phyloP scores from a whole-genome alignment of 2,329 filamentous ascomycete genomes.

The Mollisiaceae sp. region DNA sequence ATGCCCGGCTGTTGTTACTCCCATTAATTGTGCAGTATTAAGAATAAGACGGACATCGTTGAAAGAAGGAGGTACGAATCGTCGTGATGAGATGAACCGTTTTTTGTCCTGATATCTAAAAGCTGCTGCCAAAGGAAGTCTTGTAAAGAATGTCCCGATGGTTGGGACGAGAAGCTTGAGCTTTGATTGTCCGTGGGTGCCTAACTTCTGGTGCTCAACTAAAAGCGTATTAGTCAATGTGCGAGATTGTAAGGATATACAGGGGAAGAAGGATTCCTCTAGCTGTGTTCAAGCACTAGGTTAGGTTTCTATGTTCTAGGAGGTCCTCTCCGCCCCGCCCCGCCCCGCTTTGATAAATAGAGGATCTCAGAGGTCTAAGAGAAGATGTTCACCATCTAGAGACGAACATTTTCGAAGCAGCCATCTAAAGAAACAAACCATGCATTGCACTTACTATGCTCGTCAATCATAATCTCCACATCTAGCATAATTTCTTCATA shows the following conservation, averaged over 20 bases:
- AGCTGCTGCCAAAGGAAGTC: constrained; percentile 82
- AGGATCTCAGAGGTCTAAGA: not conserved
- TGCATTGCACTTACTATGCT: constrained; percentile 70
- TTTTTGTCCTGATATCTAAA: constrained; percentile 89
- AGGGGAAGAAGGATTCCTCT: not conserved
- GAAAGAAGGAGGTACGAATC: constrained; percentile 95
- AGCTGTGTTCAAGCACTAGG: not conserved
- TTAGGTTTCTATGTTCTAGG: not conserved
- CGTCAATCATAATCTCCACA: constrained; percentile 88
- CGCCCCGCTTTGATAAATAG: not conserved
- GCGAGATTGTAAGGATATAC: not conserved
- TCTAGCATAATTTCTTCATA: constrained; percentile 96
- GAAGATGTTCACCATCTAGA: not conserved
- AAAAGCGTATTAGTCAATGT: constrained; percentile 9
- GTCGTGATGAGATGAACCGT: constrained; percentile 84
- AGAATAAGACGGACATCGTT: constrained; percentile 93
- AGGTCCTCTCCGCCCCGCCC: too few relatives aligned
- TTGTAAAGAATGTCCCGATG: constrained; percentile 93
- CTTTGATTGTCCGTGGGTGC: constrained; percentile 77
- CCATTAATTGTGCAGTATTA: constrained; percentile 94
- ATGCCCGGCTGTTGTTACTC: constrained; percentile 74
- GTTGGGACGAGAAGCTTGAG: constrained; percentile 89
- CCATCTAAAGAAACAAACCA: constrained; percentile 15
- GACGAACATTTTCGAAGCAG: not conserved
- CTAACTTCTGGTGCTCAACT: constrained; percentile 74